Percentiles rank a stretch among this genome's conserved stretches.
Evolutionary conservation across 2,329 filamentous ascomycete species (phyloP).

Genomic region (Fusarium burgessii): DNA sequence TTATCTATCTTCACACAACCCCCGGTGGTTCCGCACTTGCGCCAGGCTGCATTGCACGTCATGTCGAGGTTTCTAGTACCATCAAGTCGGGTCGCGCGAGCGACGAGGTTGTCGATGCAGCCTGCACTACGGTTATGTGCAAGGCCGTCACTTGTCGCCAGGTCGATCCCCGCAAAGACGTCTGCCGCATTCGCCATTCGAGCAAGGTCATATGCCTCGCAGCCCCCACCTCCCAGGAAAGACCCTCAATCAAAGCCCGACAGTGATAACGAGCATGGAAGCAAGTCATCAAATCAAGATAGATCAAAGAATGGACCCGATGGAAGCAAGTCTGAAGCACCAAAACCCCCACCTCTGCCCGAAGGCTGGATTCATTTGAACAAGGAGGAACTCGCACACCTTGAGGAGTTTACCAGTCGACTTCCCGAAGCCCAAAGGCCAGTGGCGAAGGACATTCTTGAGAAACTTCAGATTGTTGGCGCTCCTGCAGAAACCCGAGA

Average conservation of each 20-base stretch:
- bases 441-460: slow-evolving; percentile 69
- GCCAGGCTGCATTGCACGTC: slow-evolving; percentile 49
- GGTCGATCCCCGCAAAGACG: slow-evolving; percentile 46
- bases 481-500: slow-evolving; percentile 76
- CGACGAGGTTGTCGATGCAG: slow-evolving; percentile 68
- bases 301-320: slow-evolving; percentile 31
- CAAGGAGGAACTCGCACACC: slow-evolving; percentile 61
- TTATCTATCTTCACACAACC: slow-evolving; percentile 37
- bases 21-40: slow-evolving; percentile 53
- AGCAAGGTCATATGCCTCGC: slow-evolving; percentile 55
- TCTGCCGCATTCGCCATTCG: slow-evolving; percentile 48
- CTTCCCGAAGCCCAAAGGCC: slow-evolving; percentile 73
- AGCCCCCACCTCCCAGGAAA: slow-evolving; percentile 55
- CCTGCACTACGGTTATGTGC: slow-evolving; percentile 61
- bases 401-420: slow-evolving; percentile 71
- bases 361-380: slow-evolving; percentile 61
- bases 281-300: slow-evolving; percentile 30
- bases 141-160: slow-evolving; percentile 50
- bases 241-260: slow-evolving; percentile 46
- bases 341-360: slow-evolving; percentile 54
- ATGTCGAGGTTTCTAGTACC: slow-evolving; percentile 77
- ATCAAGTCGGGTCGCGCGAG: slow-evolving; percentile 73
- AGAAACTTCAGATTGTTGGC: slow-evolving; percentile 74
- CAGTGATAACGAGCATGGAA: slow-evolving; percentile 43
- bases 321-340: slow-evolving; percentile 39